Evolutionary conservation across 1,284 basidiomycete species (phyloP), one percentile per base, ranked within the genome.

Genomic region (Moesziomyces sp.): DNA sequence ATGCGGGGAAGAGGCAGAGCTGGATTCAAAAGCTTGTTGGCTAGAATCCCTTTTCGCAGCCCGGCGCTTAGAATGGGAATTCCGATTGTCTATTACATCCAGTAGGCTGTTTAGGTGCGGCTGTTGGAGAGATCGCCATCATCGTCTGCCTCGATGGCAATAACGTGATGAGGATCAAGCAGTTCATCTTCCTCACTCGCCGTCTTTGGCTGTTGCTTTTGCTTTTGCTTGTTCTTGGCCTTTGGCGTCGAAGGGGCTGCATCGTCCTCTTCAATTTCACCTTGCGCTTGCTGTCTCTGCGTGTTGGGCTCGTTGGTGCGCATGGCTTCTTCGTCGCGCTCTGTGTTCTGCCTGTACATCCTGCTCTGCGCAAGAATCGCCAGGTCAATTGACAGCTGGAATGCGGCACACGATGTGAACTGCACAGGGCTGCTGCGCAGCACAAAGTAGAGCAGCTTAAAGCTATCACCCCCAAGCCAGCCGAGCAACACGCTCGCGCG

Each of bases 401-500:
- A 68, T 42, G 69, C 42, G n/a, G 65, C 75, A 58, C 71, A 78
- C 10, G 61, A 46, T 3, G 65, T 68, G 52, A 80, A 81, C 54
- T 78, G 78, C 11, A 58, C 49, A 11, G 79, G 79, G 18, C 70
- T 72, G 1, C 8, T 18, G 16, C 52, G 52, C 6, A 70, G 21
- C 24, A 79, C 0, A 38, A 79, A 81, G 50, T 78, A 77, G 13
- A 67, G 52, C 46, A 71, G 50, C 54, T 87, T 87, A 50, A 86
- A 80, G 2, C 84, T 81, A 46, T 86, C 86, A 11, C 84, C 81
- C 0, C 61, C 78, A 6, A 85, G 75, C 33, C 86, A 66, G 66
- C 87, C 87, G 52, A 86, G 86, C 46, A 94, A 84, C 0, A 93
- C 94, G 3, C 91, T 92, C 82, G 89, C 87, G 42, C 92, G 88